Evolutionary conservation across 306 rosid species (phyloP), one percentile per base, ranked within the genome.

Genomic region (Abrus precatorius): DNA sequence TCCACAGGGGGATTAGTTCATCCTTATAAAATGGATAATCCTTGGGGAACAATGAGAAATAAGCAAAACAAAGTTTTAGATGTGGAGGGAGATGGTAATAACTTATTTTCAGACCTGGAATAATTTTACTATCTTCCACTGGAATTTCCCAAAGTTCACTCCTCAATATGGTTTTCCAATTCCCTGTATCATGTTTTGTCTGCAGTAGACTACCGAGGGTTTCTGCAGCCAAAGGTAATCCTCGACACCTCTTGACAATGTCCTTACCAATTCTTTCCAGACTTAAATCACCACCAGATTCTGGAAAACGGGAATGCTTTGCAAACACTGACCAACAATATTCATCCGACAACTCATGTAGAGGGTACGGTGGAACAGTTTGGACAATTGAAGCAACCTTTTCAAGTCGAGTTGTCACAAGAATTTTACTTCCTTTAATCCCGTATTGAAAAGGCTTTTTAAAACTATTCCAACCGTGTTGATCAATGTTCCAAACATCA

Each of bases 221-320:
- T 66, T 72, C 43, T 9, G 60, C 73, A 0, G 83, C 85, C 38
- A 85, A 43, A 1, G 80, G 88, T 52, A 56, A 72, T 0, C 83
- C 86, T 6, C 36, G 4, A 5, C 83, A 83, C 28, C 56, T 78
- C 2, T 1, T 6, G 9, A 48, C 52, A 34, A 83, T 65, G 6
- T 64, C 30, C 32, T 47, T 1, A 1, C 34, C 32, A 6, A 36
- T 67, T 5, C 64, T 14, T n/a, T 38, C 13, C 2, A 55, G 9
- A 7, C 0, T 10, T 3, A 20, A 38, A 28, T 63, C 5, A 0
- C 3, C 29, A 5, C 0, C 1, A 10, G 9, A 6, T 27, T 34
- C 3, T 0, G 20, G 34, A 55, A 20, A 8, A 8, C 49, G 47
- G n/a, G 83, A 80, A 64, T 76, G 63, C 2, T 44, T 13, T 3